Percentiles rank a stretch among this genome's conserved stretches.
phyloP scores from a whole-genome alignment of 2,329 filamentous ascomycete species.

The Botrytis cinerea region DNA sequence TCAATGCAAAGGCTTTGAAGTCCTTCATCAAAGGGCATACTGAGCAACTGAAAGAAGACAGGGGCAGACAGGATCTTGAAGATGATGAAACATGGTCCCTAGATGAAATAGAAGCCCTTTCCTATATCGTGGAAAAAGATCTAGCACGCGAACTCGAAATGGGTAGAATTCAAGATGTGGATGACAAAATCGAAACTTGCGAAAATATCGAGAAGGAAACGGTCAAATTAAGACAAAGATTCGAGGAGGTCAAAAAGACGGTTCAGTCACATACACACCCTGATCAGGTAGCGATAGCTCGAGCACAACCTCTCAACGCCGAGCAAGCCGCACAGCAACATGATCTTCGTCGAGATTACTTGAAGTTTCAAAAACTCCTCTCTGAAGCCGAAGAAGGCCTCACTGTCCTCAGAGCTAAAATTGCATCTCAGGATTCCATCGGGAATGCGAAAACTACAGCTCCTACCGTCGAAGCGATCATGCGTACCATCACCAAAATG shows the following conservation, averaged over 20 bases:
- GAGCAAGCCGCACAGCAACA: constrained; percentile 84
- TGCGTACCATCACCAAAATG: constrained; percentile 90
- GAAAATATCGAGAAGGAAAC: constrained; percentile 70
- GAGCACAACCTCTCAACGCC: constrained; percentile 74
- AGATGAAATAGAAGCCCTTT: constrained; percentile 71
- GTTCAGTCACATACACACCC: constrained; percentile 70
- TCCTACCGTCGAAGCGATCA: constrained; percentile 88
- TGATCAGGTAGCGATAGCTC: constrained; percentile 62
- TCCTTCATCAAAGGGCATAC: constrained; percentile 69
- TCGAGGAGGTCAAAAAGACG: constrained; percentile 77
- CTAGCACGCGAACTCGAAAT: constrained; percentile 66
- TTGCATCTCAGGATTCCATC: constrained; percentile 60
- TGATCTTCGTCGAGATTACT: constrained; percentile 76
- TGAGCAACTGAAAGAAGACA: constrained; percentile 54
- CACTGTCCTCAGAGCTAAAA: constrained; percentile 74
- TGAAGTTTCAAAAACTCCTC: constrained; percentile 71
- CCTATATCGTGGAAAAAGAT: constrained; percentile 61
- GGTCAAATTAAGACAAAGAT: constrained; percentile 69
- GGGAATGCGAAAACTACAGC: constrained; percentile 50
- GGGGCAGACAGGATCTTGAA: constrained; percentile 69
- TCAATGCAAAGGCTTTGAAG: constrained; percentile 68
- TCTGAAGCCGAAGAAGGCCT: constrained; percentile 78
- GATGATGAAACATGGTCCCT: constrained; percentile 70
- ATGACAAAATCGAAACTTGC: constrained; percentile 68
- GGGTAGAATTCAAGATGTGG: constrained; percentile 67